Conservation (phyloP, 1,139 yeast species). For the Zygosaccharomyces sapae region DNA sequence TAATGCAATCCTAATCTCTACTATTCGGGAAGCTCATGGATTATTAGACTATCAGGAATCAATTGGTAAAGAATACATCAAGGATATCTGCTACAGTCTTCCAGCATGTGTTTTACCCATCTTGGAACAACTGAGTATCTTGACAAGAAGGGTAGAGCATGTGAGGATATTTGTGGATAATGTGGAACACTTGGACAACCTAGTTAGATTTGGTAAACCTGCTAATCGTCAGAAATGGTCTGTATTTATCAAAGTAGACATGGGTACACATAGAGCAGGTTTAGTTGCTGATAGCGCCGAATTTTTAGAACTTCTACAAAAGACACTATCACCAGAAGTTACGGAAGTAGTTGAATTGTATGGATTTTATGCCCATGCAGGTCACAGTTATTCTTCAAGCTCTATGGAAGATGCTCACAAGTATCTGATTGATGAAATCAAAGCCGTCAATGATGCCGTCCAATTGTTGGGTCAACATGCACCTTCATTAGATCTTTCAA, state of each 20-base stretch:
- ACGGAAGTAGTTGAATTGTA: constrained; percentile 42
- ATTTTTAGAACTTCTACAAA: constrained; percentile 37
- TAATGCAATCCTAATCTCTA: constrained; percentile 61
- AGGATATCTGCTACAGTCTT: constrained; percentile 60
- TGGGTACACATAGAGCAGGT: constrained; percentile 67
- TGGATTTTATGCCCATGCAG: constrained; percentile 79
- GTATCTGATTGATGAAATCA: constrained; percentile 51
- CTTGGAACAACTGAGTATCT: constrained; percentile 47
- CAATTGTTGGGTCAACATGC: constrained; percentile 21
- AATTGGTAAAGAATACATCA: constrained; percentile 43
- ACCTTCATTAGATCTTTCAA: constrained; percentile 31
- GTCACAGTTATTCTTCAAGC: constrained; percentile 60
- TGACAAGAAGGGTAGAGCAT: constrained; percentile 42
- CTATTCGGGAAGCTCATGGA: constrained; percentile 62
- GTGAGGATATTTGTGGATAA: constrained; percentile 62
- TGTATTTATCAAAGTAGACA: constrained; percentile 52
- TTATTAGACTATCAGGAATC: constrained; percentile 43
- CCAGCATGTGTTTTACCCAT: constrained; percentile 56
- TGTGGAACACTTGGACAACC: constrained; percentile 48
- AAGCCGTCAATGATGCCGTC: constrained; percentile 51
- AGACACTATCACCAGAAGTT: constrained; percentile 33
- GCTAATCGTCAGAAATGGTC: constrained; percentile 45
- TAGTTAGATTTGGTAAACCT: constrained; percentile 39
- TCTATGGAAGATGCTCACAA: constrained; percentile 46
- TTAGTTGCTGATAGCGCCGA: constrained; percentile 38